phyloP scores from a whole-genome alignment of 2,329 filamentous ascomycete species.

The Epichloe festucae region DNA sequence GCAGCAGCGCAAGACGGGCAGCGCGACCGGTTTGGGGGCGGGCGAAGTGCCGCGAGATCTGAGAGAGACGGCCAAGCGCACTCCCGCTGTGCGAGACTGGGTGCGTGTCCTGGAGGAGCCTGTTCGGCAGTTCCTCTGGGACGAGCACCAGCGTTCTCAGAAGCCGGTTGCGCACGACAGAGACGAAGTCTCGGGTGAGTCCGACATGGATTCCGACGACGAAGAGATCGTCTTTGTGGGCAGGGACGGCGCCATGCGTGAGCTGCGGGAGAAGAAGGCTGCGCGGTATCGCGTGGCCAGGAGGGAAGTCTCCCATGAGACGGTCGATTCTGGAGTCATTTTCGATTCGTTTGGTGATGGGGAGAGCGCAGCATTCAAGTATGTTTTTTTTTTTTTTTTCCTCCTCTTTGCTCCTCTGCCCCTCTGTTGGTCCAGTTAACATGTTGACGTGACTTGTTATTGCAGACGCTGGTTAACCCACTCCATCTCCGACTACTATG shows the following conservation, averaged over 20 bases:
- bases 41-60: conserved; percentile 67
- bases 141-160: conserved; percentile 18
- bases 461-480: conserved; percentile 80
- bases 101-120: conserved; percentile 77
- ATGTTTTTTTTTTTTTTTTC: conserved; percentile 21
- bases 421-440: no score
- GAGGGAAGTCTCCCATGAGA: conserved; percentile 43
- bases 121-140: conserved; percentile 61
- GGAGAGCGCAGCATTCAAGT: conserved; percentile 71
- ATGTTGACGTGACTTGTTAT: background rate
- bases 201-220: conserved; percentile 40
- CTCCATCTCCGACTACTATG: conserved; percentile 85
- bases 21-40: conserved; percentile 29
- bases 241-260: conserved; percentile 45
- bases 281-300: conserved; percentile 34
- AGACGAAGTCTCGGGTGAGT: background rate
- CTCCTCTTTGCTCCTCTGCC: background rate
- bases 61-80: conserved; percentile 66
- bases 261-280: conserved; percentile 24
- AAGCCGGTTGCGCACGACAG: conserved; percentile 12
- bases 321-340: conserved; percentile 51
- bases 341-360: conserved; percentile 71
- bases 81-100: conserved; percentile 64
- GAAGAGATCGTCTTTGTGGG: conserved; percentile 91
- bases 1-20: conserved; percentile 29